Base-by-base conservation (phyloP, 352 stramenopile species). In the Pythium aristosporum region DNA sequence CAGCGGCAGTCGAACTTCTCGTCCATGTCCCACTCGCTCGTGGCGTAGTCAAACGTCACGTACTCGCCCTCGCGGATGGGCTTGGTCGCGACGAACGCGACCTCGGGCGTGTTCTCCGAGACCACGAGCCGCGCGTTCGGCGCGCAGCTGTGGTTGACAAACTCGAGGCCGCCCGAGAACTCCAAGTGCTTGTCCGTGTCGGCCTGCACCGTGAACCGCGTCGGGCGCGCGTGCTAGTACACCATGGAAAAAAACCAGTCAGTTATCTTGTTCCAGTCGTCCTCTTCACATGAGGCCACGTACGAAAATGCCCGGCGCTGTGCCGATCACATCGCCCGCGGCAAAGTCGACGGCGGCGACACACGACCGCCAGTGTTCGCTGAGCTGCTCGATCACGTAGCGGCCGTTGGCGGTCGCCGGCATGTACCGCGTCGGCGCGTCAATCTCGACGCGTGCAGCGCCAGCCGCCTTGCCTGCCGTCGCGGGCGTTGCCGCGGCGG, bases 11-110 rank as follows among this genome's bases (percentile, higher is more conserved):
- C 73, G 30, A 96, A 96, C 63, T 95, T 94, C 63, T 94, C 85
- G 61, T 96, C 85, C 88, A 96, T 96, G 72, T 96, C 87, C 88
- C 88, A 96, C 65, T 96, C 88, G 60, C 84, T 96, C 58, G 87
- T 94, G 56, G 81, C 80, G 76, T 96, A 96, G 74, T 96, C 88
- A 59, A 96, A 96, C 6, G 76, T 88, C 32, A 96, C 69, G 64
- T 92, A 78, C 55, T 94, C 82, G 41, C 83, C 77, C 43, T 92
- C 71, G 6, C 75, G 68, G 61, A 96, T 92, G 42, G 75, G 57
- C 36, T 89, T 85, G 50, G 83, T 89, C 1, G 87, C 85, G 6
- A 96, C 74, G 32, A 96, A 94, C 43, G 80, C 77, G 15, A 95
- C 83, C 39, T 83, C 76, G 0, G 80, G 73, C 15, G 81, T 82